phyloP scores from a whole-genome alignment of 78 protist species.

The Guillardia theta region DNA sequence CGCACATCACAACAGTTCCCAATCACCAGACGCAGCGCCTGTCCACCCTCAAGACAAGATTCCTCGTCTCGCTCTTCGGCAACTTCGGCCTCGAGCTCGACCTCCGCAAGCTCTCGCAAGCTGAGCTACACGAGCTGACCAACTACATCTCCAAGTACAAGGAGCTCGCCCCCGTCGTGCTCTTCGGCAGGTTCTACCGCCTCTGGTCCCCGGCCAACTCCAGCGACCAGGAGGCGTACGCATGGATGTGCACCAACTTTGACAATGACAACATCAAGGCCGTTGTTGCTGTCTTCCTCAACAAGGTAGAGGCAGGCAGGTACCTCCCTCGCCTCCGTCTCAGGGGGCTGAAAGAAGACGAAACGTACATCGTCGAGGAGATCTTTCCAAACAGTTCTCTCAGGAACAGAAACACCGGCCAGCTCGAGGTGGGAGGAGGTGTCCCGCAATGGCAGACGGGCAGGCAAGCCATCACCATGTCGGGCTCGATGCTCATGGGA shows the following conservation, averaged over 20 bases:
- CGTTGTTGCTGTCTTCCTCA: background rate
- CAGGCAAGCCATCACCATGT: background rate
- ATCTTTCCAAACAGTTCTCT: background rate
- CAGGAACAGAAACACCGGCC: background rate
- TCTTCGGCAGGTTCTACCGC: background rate
- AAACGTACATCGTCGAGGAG: background rate
- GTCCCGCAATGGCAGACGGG: background rate
- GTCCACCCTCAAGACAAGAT: background rate
- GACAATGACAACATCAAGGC: background rate
- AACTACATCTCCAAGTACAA: background rate
- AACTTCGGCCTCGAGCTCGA: background rate
- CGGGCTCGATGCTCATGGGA: background rate
- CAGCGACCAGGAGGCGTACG: background rate
- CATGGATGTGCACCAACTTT: background rate
- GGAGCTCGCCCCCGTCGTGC: background rate
- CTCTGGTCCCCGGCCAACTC: background rate
- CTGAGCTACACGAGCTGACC: background rate
- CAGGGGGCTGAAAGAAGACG: background rate
- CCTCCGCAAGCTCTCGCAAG: background rate
- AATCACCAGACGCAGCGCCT: background rate
- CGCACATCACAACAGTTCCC: background rate
- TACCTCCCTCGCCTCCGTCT: background rate
- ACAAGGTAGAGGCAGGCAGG: background rate
- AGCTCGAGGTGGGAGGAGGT: background rate
- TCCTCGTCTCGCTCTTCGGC: background rate